Evolutionary conservation across 2,329 filamentous ascomycete species (phyloP), one percentile per base, ranked within the genome.

Genomic region (Orbilia quercus): DNA sequence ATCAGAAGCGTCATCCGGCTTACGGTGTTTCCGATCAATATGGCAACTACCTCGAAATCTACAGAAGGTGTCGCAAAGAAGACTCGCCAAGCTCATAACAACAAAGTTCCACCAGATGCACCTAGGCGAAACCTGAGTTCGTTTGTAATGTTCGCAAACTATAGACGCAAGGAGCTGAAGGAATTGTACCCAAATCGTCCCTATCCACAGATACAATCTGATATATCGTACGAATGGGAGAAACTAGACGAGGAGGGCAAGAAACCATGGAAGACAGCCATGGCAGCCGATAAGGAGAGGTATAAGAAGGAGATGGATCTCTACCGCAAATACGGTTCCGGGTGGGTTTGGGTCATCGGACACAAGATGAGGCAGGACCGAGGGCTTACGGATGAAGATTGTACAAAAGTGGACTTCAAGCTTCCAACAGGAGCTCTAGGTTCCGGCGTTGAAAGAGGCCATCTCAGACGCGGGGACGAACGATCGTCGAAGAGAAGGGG

Each of bases 91-190:
- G 48, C 70, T 20, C 70, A 74, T 60, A 67, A 74, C 57, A 74
- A 74, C 36, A 74, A 74, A 25, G 70, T 74, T 11, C 63, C 70
- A n/a, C 70, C 70, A 16, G 57, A 67, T 57, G 70, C 70, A 44
- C 70, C 70, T 63, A 58, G 58, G 63, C 63, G 70, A 58, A 74
- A 74, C 14, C 57, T 74, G 1, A 74, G 70, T 20, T 74, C 70
- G 7, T 74, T 74, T n/a, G 70, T 74, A 14, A 69, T 74, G 34
- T 74, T 74, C 42, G 63, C 63, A n/a, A 74, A 74, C 53, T 44
- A 44, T 7, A 47, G 63, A 36, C 20, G 63, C 18, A 63, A 59
- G 23, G 70, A 74, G 42, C 22, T 69, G 4, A 67, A 74, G 28
- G 70, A 44, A 12, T 42, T 42, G 11, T 55, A 63, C 18, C 63